Conservation (phyloP, 208 protist species). For the Leishmania mexicana region DNA sequence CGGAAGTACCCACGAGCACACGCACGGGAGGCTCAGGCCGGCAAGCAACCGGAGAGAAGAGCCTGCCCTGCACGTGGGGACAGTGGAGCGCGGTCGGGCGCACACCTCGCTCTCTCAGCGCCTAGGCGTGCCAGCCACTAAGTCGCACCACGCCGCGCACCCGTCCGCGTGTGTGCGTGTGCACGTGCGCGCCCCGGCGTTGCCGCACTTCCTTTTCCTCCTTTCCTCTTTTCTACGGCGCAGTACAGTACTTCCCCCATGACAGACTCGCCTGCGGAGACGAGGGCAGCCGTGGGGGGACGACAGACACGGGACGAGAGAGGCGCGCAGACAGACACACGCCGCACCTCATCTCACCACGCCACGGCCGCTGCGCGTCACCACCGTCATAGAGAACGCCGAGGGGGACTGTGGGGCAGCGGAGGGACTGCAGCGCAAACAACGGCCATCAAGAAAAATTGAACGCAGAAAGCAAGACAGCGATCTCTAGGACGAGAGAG, state of each 20-base stretch:
- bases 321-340: not conserved
- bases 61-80: not conserved
- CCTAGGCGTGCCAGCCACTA: not conserved
- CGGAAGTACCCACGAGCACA: not conserved
- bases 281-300: not conserved
- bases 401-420: not conserved
- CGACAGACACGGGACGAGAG: not conserved
- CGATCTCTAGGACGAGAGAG: not conserved
- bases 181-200: not conserved
- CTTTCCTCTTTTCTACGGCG: not conserved
- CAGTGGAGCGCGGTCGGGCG: not conserved
- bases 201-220: not conserved
- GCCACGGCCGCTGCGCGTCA: not conserved
- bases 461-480: not conserved
- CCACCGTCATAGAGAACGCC: slow-evolving; percentile 1
- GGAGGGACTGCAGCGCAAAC: not conserved
- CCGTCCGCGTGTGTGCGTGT: not conserved
- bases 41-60: not conserved
- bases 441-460: not conserved
- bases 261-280: not conserved
- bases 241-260: not conserved
- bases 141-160: not conserved
- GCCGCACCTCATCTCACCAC: not conserved
- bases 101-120: not conserved
- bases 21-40: not conserved